Conservation (phyloP, 2,329 filamentous ascomycete genomes). For the Claviceps sp. region DNA sequence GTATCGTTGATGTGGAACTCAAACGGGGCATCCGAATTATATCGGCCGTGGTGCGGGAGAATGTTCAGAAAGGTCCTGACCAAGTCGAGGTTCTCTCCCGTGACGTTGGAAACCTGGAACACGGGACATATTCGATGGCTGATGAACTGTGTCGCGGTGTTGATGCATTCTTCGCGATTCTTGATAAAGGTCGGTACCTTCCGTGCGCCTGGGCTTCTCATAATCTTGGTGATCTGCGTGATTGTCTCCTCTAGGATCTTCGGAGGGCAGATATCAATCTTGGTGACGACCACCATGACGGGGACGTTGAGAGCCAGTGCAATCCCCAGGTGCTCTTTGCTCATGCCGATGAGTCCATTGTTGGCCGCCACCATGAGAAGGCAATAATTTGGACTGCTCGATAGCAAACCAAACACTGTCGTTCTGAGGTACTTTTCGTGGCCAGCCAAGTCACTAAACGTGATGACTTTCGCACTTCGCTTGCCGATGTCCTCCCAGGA, state of each 20-base stretch:
- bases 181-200: slow-evolving; percentile 97
- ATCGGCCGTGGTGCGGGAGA: slow-evolving; percentile 84
- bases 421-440: slow-evolving; percentile 93
- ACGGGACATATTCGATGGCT: slow-evolving; percentile 91
- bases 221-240: slow-evolving; percentile 77
- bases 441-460: slow-evolving; percentile 88
- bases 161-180: slow-evolving; percentile 79
- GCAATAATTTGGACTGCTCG: slow-evolving; percentile 93
- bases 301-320: slow-evolving; percentile 90
- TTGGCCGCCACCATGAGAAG: slow-evolving; percentile 97
- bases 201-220: slow-evolving; percentile 83
- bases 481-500: slow-evolving; percentile 98
- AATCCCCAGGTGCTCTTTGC: slow-evolving; percentile 93
- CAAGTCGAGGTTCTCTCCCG: slow-evolving; percentile 77
- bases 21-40: slow-evolving; percentile 75
- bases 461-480: slow-evolving; percentile 89
- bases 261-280: slow-evolving; percentile 95
- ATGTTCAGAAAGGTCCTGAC: slow-evolving; percentile 92
- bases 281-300: slow-evolving; percentile 95
- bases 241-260: slow-evolving; percentile 92
- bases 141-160: slow-evolving; percentile 91
- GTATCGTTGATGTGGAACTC: slow-evolving; percentile 96
- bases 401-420: slow-evolving; percentile 89
- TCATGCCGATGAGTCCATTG: slow-evolving; percentile 95
- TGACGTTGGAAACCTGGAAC: slow-evolving; percentile 97